phyloP scores from a whole-genome alignment of 164 flowering plant species.

The Nymphaea thermarum region DNA sequence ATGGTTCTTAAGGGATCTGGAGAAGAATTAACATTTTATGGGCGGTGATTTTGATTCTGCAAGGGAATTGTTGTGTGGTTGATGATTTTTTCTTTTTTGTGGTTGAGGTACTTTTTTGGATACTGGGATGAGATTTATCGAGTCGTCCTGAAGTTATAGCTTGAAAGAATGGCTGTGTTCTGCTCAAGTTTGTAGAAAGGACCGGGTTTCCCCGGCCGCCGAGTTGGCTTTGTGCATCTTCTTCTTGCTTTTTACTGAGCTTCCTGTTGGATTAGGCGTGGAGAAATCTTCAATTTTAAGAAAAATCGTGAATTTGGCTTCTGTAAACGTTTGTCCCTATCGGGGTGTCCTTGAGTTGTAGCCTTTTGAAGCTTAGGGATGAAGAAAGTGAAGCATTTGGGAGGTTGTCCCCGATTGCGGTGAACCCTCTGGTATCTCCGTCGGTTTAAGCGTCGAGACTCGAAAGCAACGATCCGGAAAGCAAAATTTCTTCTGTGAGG shows the following conservation, averaged over 20 bases:
- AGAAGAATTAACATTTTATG: no score
- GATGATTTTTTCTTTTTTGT: background rate
- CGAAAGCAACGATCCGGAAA: no score
- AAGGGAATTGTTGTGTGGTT: no score
- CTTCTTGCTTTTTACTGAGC: background rate
- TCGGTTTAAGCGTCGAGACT: no score
- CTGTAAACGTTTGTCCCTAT: background rate
- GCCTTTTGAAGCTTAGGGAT: background rate
- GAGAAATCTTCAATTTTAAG: background rate
- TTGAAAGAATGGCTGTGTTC: no score
- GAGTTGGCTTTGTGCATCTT: background rate
- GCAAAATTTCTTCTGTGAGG: constrained; percentile 9
- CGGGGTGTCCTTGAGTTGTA: background rate
- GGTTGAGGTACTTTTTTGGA: background rate
- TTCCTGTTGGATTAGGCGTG: background rate
- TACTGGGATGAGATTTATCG: background rate
- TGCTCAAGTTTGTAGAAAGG: background rate
- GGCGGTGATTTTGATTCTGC: no score
- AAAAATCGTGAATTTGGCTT: background rate
- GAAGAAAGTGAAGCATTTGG: background rate
- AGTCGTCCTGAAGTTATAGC: background rate
- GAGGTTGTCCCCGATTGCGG: no score
- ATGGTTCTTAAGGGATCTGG: no score
- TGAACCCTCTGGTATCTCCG: no score
- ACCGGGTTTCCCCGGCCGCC: background rate